Evolutionary conservation across 2,329 filamentous ascomycete species (phyloP).

Genomic region (Fusarium protoensiforme): DNA sequence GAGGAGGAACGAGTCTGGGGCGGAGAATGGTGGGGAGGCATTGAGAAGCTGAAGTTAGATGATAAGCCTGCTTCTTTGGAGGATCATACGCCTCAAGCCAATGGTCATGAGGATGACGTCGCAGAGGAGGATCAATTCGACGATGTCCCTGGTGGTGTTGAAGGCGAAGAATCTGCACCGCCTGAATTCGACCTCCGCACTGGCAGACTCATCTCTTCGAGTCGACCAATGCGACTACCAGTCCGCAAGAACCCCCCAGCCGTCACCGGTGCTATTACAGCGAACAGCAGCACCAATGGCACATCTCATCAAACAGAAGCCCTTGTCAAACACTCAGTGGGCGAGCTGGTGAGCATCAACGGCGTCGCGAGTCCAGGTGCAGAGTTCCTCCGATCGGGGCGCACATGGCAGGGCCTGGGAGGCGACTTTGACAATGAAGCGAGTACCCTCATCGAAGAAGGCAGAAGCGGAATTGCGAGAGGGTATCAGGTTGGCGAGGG

Average conservation of each 20-base stretch:
- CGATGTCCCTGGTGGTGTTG: constrained; percentile 57
- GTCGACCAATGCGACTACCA: constrained; percentile 75
- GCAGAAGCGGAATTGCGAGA: constrained; percentile 85
- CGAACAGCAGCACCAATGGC: background rate
- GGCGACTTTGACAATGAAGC: constrained; percentile 78
- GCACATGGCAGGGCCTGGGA: constrained; percentile 92
- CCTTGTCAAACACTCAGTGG: constrained; percentile 69
- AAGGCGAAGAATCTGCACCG: constrained; percentile 78
- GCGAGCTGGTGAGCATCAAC: constrained; percentile 83
- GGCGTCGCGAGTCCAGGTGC: constrained; percentile 92
- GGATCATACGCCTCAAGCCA: constrained; percentile 22
- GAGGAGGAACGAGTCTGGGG: constrained; percentile 87
- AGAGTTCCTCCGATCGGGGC: constrained; percentile 82
- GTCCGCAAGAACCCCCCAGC: constrained; percentile 38
- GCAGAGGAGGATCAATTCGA: constrained; percentile 35
- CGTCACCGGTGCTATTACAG: constrained; percentile 3
- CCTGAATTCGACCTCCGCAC: constrained; percentile 95
- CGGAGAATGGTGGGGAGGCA: constrained; percentile 88
- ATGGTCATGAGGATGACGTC: constrained; percentile 16
- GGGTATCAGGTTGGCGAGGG: constrained; percentile 82
- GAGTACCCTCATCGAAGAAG: constrained; percentile 83
- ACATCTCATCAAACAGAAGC: constrained; percentile 27
- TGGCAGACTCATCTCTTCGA: constrained; percentile 82
- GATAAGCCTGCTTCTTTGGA: constrained; percentile 27
- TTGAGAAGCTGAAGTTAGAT: constrained; percentile 72